Conservation (phyloP, 495 filamentous ascomycete species). For the Penicillium egyptiacum region DNA sequence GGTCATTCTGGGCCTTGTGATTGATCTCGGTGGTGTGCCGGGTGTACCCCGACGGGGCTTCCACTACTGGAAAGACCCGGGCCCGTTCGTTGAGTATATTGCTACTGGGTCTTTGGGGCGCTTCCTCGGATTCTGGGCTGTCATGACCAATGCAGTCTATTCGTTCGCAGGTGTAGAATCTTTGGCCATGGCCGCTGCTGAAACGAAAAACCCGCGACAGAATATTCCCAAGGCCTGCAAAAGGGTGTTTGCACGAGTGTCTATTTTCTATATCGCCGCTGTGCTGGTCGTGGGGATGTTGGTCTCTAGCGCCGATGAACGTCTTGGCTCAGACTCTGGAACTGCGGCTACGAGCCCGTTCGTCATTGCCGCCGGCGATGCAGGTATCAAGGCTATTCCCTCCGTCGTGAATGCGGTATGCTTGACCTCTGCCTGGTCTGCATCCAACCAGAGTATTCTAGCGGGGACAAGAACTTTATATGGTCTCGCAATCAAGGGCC, state of each 20-base stretch:
- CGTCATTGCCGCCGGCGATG: slow-evolving; percentile 50
- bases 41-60: slow-evolving; percentile 40
- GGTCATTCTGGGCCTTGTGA: slow-evolving; percentile 51
- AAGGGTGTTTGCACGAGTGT: slow-evolving; percentile 44
- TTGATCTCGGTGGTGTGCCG: slow-evolving; percentile 40
- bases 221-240: slow-evolving; percentile 49
- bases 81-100: slow-evolving; percentile 52
- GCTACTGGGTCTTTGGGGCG: slow-evolving; percentile 37
- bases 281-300: slow-evolving; percentile 50
- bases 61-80: slow-evolving; percentile 54
- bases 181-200: slow-evolving; percentile 53
- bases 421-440: slow-evolving; percentile 47
- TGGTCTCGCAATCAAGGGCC: slow-evolving; percentile 44
- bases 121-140: slow-evolving; percentile 61
- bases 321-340: slow-evolving; percentile 44
- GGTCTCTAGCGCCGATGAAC: slow-evolving; percentile 46
- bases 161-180: slow-evolving; percentile 57
- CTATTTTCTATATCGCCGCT: slow-evolving; percentile 46
- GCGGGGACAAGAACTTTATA: slow-evolving; percentile 50
- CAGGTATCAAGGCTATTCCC: slow-evolving; percentile 47
- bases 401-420: slow-evolving; percentile 53
- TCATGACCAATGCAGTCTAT: slow-evolving; percentile 60
- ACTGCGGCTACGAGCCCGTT: slow-evolving; percentile 51
- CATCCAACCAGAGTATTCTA: slow-evolving; percentile 53
- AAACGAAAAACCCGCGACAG: slow-evolving; percentile 43